Evolutionary conservation across 2,329 filamentous ascomycete species (phyloP).

Genomic region (Cordyceps cicadae): DNA sequence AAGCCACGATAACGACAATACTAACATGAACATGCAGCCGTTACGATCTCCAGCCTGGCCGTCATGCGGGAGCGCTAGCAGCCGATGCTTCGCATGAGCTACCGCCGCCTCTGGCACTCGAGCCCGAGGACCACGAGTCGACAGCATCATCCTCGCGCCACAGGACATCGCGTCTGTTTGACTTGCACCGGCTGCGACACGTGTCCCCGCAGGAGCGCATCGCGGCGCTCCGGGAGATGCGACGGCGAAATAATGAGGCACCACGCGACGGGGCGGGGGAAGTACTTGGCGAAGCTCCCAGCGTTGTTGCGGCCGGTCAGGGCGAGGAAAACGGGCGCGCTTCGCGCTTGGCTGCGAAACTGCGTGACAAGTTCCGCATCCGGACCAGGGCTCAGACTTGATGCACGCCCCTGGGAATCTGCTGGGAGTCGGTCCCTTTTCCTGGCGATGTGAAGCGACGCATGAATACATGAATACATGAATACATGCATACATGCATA

Average conservation of each 20-base stretch:
- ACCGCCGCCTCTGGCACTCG: conserved; percentile 35
- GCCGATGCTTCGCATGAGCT: conserved; percentile 20
- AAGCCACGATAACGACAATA: conserved; percentile 15
- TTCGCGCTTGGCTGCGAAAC: conserved; percentile 37
- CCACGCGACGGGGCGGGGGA: background rate
- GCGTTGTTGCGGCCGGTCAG: conserved; percentile 15
- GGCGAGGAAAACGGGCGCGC: conserved; percentile 31
- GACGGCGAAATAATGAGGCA: conserved; percentile 18
- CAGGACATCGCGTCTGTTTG: conserved; percentile 45
- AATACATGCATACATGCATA: too few relatives aligned
- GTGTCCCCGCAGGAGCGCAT: conserved; percentile 57
- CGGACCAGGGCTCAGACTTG: conserved; percentile 36
- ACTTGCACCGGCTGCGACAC: conserved; percentile 48
- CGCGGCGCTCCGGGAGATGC: conserved; percentile 43
- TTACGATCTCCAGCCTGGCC: conserved; percentile 42
- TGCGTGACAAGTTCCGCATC: conserved; percentile 47
- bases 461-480: too few relatives aligned
- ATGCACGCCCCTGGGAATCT: background rate
- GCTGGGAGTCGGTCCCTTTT: too few relatives aligned
- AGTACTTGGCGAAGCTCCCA: background rate
- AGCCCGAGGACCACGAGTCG: conserved; percentile 27
- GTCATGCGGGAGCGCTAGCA: conserved; percentile 16
- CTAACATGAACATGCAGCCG: conserved; percentile 30
- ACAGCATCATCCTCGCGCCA: conserved; percentile 26
- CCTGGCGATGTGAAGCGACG: background rate